phyloP scores from a whole-genome alignment of 2,329 filamentous ascomycete species.

The Scedosporium boydii region DNA sequence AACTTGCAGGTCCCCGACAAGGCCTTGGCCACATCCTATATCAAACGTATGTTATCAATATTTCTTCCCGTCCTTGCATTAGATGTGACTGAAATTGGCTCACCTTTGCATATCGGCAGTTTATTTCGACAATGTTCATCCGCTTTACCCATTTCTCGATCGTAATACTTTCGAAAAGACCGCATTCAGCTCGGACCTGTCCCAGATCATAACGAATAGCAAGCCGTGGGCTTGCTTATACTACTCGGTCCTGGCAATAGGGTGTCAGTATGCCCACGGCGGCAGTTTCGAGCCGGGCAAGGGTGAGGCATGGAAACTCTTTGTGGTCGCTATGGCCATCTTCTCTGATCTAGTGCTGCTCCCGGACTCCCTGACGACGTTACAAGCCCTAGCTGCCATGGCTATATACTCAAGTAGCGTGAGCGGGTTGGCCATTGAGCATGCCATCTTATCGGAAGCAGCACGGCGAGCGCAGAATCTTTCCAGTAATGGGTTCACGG shows the following conservation, averaged over 20 bases:
- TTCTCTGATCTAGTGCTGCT: constrained; percentile 23
- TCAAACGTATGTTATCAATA: constrained; percentile 4
- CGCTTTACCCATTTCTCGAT: constrained; percentile 30
- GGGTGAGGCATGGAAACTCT: constrained; percentile 28
- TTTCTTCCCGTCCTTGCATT: background rate
- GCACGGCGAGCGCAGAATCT: constrained; percentile 20
- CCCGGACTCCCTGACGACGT: constrained; percentile 18
- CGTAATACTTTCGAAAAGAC: constrained; percentile 22
- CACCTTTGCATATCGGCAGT: constrained; percentile 11
- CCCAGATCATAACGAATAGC: constrained; percentile 15
- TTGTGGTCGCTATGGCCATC: constrained; percentile 23
- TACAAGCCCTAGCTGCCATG: constrained; percentile 22
- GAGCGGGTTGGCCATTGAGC: constrained; percentile 20
- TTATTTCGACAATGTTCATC: constrained; percentile 30
- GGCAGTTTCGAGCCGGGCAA: constrained; percentile 28
- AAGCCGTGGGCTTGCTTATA: constrained; percentile 28
- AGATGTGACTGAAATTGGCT: background rate
- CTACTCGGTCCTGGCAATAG: constrained; percentile 26
- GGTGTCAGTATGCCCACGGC: constrained; percentile 23
- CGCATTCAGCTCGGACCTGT: constrained; percentile 17
- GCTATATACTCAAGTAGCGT: constrained; percentile 18
- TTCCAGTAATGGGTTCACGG: constrained; percentile 12
- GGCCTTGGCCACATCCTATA: constrained; percentile 6
- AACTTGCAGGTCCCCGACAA: constrained; percentile 4
- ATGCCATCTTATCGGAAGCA: constrained; percentile 20